Evolutionary conservation across 176 grass and related monocot species (phyloP), one percentile per base, ranked within the genome.

Genomic region (sorghum (Sorghum bicolor)): DNA sequence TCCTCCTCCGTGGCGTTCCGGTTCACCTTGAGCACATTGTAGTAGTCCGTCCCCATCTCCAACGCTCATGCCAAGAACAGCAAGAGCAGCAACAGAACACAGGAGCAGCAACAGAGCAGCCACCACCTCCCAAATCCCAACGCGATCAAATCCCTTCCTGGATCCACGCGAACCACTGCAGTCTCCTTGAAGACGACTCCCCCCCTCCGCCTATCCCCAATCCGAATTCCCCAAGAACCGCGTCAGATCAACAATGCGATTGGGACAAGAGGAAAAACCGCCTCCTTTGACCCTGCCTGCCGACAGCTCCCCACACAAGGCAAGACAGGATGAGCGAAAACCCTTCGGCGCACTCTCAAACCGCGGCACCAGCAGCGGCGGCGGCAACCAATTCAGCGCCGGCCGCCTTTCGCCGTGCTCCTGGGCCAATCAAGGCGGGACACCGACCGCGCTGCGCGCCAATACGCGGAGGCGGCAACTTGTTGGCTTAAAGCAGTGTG

Each of bases 11-110:
- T 97, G 24, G 89, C 94, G 84, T 83, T 81, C 68, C 94, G 89
- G 77, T 92, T 89, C 58, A 97, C 91, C 89, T 92, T 97, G 64
- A 97, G 90, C 80, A 97, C 86, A 71, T 90, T 97, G 89, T 97
- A 97, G 84, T 97, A 97, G 82, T 94, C 94, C 82, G 76, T 64
- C 69, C 94, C 94, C 94, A 92, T 97, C 78, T 45, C 76, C 75
- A 79, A 92, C 71, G 72, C 86, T 70, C 78, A 88, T 88, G 53
- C 86, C 83, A 87, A 72, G 83, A 77, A 72, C 38, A 72, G 36
- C 60, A 68, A 2, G n/a, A 65, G 4, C 0, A 45, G 25, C 8
- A 25, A 4, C 32, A 36, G 34, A 36, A 6, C 34, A 36, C 34
- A 34, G 6, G 34, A 37, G 11, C 31, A 5, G 26, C 26, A 26